These are phyloP conservation scores for Auricularia cornea DNA, from an alignment of 768 basidiomycete genomes.

Conservation along the genomic window DNA sequence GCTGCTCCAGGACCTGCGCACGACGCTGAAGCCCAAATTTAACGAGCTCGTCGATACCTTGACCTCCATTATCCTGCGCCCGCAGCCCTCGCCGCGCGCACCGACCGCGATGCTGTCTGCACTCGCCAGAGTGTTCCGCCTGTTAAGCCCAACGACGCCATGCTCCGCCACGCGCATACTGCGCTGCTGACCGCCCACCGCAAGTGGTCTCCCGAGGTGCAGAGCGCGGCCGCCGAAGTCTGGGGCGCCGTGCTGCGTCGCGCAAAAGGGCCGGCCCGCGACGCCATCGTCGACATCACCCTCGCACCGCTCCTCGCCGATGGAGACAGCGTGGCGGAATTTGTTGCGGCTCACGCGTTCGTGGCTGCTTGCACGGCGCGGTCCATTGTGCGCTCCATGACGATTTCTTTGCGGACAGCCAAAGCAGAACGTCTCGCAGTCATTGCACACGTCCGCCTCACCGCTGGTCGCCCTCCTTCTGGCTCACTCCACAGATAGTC, in stretches of 20 bases:
- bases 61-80: conserved; percentile 46
- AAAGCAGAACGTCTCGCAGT: conserved; percentile 67
- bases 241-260: conserved; percentile 76
- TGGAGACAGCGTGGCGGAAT: conserved; percentile 33
- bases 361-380: conserved; percentile 73
- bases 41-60: conserved; percentile 45
- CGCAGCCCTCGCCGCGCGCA: conserved; percentile 45
- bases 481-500: conserved; percentile 22
- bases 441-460: conserved; percentile 66
- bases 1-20: conserved; percentile 71
- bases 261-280: conserved; percentile 52
- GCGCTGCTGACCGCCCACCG: conserved; percentile 41
- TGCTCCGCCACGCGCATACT: conserved; percentile 47
- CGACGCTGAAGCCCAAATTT: conserved; percentile 60
- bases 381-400: conserved; percentile 13
- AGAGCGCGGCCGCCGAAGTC: conserved; percentile 73
- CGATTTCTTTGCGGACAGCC: background rate
- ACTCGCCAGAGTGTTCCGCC: conserved; percentile 59
- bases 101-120: conserved; percentile 61
- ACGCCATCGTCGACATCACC: conserved; percentile 48
- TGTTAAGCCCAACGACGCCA: conserved; percentile 44
- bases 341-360: conserved; percentile 48
- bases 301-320: conserved; percentile 18
- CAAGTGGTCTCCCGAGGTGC: conserved; percentile 60
- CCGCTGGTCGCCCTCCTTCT: conserved; percentile 56